A percentile compares a stretch with the other conserved stretches of the same genome.
Evolutionary conservation across 306 rosid genomes (phyloP).

Genomic region (Pyrus pyrifolia): DNA sequence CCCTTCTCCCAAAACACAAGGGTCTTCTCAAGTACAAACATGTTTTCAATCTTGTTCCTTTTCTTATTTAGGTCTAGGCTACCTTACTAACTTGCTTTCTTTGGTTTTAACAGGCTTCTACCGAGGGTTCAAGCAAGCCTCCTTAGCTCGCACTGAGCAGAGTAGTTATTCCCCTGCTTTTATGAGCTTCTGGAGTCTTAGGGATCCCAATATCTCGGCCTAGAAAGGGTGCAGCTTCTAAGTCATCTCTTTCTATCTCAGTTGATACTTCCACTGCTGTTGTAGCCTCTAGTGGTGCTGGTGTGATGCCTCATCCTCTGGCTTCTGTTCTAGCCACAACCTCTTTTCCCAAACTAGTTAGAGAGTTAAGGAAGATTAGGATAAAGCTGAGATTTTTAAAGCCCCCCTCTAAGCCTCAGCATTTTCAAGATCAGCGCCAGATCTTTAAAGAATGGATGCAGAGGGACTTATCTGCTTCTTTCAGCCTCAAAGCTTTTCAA

Average conservation of each 20-base stretch:
- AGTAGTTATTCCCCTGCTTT: rapidly evolving
- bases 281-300: rapidly evolving
- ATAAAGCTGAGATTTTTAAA: too few species aligned
- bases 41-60: rapidly evolving
- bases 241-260: too few species aligned
- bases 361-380: too few species aligned
- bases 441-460: too few species aligned
- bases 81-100: too few species aligned
- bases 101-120: rapidly evolving
- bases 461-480: too few species aligned
- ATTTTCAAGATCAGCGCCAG: rapidly evolving
- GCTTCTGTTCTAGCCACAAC: rapidly evolving
- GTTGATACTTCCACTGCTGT: rapidly evolving
- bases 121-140: rapidly evolving
- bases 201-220: too few species aligned
- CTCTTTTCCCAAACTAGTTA: too few species aligned
- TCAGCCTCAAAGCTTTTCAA: too few species aligned
- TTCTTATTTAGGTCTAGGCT: too few species aligned
- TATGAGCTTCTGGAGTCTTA: rapidly evolving
- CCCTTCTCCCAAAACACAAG: rapidly evolving
- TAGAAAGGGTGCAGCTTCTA: rapidly evolving
- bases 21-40: rapidly evolving
- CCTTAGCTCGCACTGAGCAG: rapidly evolving
- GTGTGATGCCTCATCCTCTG: too few species aligned
- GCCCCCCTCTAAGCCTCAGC: rapidly evolving